Evolutionary conservation across 2,329 filamentous ascomycete genomes (phyloP).

Genomic region (Botryotinia globosa): DNA sequence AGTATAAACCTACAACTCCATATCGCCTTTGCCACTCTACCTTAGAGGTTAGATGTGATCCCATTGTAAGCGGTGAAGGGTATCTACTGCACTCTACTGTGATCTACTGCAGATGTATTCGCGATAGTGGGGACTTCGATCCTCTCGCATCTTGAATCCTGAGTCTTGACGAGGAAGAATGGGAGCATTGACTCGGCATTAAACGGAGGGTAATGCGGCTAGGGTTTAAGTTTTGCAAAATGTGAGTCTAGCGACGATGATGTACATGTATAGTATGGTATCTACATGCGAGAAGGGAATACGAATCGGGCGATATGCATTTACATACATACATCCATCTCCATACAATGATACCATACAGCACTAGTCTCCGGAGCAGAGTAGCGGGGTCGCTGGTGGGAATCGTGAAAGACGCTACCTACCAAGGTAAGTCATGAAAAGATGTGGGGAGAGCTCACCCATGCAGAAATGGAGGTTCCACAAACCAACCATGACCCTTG

Average conservation of each 20-base stretch:
- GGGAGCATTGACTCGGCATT: not conserved
- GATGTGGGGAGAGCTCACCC: not conserved
- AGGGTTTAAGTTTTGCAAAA: not conserved
- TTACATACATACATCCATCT: not conserved
- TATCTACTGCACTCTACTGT: constrained; percentile 1
- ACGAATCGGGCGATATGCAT: not conserved
- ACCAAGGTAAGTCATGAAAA: not conserved
- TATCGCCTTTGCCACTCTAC: not conserved
- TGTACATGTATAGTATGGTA: not conserved
- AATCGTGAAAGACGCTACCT: constrained; percentile 4
- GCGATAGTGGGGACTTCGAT: not conserved
- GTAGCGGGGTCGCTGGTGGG: not conserved
- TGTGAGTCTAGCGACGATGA: not conserved
- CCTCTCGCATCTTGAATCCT: not conserved
- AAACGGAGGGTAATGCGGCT: constrained; percentile 6
- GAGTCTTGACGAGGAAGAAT: constrained; percentile 3
- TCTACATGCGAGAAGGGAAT: not conserved
- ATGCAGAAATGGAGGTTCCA: not conserved
- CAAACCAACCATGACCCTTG: not conserved
- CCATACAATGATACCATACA: not conserved
- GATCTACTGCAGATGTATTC: constrained; percentile 3
- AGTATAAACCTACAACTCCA: not conserved
- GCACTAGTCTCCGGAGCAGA: not conserved
- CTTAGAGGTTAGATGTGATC: not conserved
- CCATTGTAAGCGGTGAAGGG: not conserved